A percentile compares a stretch with the other conserved stretches of the same genome.
phyloP scores from a whole-genome alignment of 495 filamentous ascomycete genomes.

The Filosporella fistucella region DNA sequence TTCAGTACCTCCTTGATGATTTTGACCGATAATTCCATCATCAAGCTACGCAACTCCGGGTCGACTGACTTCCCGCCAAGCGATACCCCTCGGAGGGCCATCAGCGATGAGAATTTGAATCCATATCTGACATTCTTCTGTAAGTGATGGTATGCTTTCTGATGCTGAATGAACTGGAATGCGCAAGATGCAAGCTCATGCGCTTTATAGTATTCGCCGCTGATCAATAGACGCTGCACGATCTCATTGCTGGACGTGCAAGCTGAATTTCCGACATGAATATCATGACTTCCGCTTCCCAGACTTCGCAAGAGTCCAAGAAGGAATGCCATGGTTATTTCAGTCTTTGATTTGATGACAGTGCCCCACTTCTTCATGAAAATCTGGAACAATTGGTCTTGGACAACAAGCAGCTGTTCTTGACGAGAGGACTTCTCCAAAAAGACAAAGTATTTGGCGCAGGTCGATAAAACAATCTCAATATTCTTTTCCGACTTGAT shows the following conservation, averaged over 20 bases:
- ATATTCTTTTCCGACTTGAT: constrained; percentile 36
- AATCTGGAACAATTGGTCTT: constrained; percentile 49
- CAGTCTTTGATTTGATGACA: constrained; percentile 27
- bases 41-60: constrained; percentile 36
- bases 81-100: constrained; percentile 40
- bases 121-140: constrained; percentile 45
- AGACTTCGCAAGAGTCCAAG: constrained; percentile 46
- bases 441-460: constrained; percentile 47
- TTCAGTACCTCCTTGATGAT: constrained; percentile 48
- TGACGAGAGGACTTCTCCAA: constrained; percentile 42
- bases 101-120: constrained; percentile 50
- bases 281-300: constrained; percentile 32
- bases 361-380: constrained; percentile 49
- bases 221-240: constrained; percentile 38
- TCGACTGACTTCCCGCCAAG: constrained; percentile 32
- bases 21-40: constrained; percentile 47
- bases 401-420: constrained; percentile 40
- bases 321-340: constrained; percentile 41
- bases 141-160: constrained; percentile 43
- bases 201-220: constrained; percentile 42
- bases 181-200: constrained; percentile 48
- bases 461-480: constrained; percentile 42
- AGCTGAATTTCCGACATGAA: constrained; percentile 33
- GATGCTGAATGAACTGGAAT: constrained; percentile 52
- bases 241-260: constrained; percentile 31